A percentile compares a stretch with the other conserved stretches of the same genome.
These are phyloP conservation scores for Cryptosporidium viatorum DNA, from an alignment of 169 alveolate species.

Conservation along the genomic window DNA sequence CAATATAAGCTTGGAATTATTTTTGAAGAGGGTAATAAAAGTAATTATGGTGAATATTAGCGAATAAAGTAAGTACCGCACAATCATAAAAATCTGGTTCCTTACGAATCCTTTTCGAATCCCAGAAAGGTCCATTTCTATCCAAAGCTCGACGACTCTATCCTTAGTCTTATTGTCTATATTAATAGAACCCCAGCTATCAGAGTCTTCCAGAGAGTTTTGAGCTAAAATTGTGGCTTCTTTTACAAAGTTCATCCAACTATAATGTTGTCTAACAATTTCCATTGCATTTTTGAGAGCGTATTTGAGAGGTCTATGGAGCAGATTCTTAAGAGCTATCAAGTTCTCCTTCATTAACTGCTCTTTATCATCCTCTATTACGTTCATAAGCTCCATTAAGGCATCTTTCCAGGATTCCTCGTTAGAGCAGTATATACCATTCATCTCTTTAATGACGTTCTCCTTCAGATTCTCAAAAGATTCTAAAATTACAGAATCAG, in stretches of 20 bases:
- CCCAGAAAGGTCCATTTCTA: constrained; percentile 15
- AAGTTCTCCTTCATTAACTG: constrained; percentile 59
- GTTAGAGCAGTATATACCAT: constrained; percentile 28
- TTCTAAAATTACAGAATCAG: constrained; percentile 21
- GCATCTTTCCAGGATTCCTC: constrained; percentile 63
- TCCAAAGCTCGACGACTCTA: constrained; percentile 55
- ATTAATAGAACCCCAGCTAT: neutral
- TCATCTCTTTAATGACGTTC: constrained; percentile 32
- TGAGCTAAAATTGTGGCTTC: constrained; percentile 33
- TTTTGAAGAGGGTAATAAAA: constrained; percentile 7
- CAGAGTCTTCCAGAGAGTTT: constrained; percentile 36
- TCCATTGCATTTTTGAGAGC: constrained; percentile 11
- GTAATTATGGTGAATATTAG: neutral
- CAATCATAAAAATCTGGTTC: constrained; percentile 3
- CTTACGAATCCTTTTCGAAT: neutral
- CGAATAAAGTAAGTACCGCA: constrained; percentile 12
- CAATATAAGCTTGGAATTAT: neutral
- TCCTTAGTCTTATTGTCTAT: constrained; percentile 23
- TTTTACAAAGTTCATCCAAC: constrained; percentile 40
- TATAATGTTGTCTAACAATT: neutral
- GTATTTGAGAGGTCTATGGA: constrained; percentile 61
- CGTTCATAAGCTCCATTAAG: constrained; percentile 11
- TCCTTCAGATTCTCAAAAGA: constrained; percentile 6
- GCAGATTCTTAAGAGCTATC: constrained; percentile 43
- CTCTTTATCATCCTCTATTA: constrained; percentile 59